These are phyloP conservation scores for Rhodamnia argentea DNA, from an alignment of 345 rosid species.

Conservation along the genomic window DNA sequence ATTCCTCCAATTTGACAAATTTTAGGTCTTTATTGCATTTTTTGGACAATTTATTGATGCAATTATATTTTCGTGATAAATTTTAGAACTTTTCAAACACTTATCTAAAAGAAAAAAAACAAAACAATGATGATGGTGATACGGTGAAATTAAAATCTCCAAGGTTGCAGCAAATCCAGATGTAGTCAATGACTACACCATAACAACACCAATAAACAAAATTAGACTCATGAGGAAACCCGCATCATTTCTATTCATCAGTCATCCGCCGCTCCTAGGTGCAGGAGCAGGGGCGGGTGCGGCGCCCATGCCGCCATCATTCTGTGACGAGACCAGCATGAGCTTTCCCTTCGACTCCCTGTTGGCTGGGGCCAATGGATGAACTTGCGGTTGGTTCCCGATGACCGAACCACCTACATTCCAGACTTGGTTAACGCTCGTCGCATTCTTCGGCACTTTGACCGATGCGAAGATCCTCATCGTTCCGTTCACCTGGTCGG, in stretches of 20 bases:
- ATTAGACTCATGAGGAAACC: not conserved
- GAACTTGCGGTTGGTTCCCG: conserved; percentile 16
- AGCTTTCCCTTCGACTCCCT: conserved; percentile 9
- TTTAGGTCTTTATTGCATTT: no score
- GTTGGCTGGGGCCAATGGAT: conserved; percentile 14
- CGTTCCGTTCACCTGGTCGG: conserved; percentile 34
- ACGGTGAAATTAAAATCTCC: not conserved
- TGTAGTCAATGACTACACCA: not conserved
- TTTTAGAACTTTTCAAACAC: no score
- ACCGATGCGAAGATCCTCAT: conserved; percentile 48
- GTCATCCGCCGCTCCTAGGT: not conserved
- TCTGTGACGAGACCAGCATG: conserved; percentile 1
- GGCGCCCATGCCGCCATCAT: not conserved
- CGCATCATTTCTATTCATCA: not conserved
- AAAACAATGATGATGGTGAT: not conserved
- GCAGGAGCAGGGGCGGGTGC: not conserved
- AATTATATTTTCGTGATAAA: no score
- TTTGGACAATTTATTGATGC: no score
- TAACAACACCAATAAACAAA: not conserved
- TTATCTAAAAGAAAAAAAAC: not conserved
- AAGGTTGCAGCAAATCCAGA: not conserved
- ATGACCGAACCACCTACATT: conserved; percentile 47
- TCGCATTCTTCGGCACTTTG: conserved; percentile 48
- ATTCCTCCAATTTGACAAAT: no score
- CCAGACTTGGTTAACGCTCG: conserved; percentile 71